phyloP scores from a whole-genome alignment of 805 yeast species.

The Saturnispora diversa region DNA sequence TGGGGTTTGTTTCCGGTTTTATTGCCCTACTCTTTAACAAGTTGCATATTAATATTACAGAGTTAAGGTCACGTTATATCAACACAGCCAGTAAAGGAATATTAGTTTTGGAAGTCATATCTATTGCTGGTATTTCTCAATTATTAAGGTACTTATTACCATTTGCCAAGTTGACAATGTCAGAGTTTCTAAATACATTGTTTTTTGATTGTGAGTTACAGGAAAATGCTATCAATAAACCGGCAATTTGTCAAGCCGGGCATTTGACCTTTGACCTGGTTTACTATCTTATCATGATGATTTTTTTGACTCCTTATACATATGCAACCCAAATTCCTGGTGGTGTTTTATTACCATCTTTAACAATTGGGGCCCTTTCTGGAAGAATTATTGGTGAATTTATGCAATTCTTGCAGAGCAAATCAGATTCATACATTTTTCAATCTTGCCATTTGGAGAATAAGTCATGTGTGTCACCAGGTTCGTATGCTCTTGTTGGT shows the following conservation, averaged over 20 bases:
- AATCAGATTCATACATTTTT: constrained; percentile 32
- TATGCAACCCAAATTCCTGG: constrained; percentile 66
- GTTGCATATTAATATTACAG: constrained; percentile 39
- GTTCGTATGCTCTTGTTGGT: constrained; percentile 83
- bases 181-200: constrained; percentile 48
- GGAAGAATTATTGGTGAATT: constrained; percentile 52
- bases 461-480: constrained; percentile 61
- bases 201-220: constrained; percentile 54
- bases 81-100: constrained; percentile 28
- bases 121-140: constrained; percentile 43
- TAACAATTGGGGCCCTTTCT: constrained; percentile 52
- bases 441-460: constrained; percentile 34
- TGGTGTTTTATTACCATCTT: constrained; percentile 56
- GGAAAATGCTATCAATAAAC: constrained; percentile 9
- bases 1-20: constrained; percentile 66
- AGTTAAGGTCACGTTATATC: constrained; percentile 22
- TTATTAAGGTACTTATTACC: constrained; percentile 45
- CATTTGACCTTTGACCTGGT: constrained; percentile 32
- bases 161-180: constrained; percentile 42
- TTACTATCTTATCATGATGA: constrained; percentile 16
- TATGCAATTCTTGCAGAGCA: constrained; percentile 40
- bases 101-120: constrained; percentile 37
- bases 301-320: constrained; percentile 55
- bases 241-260: constrained; percentile 15
- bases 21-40: constrained; percentile 49